Evolutionary conservation across 2,329 filamentous ascomycete genomes (phyloP), one percentile per base, ranked within the genome.

Genomic region (Graphilbum fragrans): DNA sequence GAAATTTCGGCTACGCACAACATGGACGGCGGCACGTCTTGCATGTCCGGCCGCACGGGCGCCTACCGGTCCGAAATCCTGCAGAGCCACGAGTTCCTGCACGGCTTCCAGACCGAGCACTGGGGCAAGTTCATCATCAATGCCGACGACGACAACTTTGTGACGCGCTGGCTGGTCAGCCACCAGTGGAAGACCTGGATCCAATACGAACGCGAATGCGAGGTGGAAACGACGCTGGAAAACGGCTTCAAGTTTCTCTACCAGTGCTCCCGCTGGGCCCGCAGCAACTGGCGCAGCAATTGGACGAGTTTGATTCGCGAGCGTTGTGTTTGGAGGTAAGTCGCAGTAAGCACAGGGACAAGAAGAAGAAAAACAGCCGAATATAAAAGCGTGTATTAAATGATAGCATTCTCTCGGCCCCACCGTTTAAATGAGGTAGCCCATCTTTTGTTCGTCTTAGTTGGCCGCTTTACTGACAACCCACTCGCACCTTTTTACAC

Each of bases 251-350:
- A 88, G 56, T 96, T 94, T 56, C 67, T 96, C 48, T 90, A 86
- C 57, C 90, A 96, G 63, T 96, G 90, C 62, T 77, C 90, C 37
- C 77, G 90, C 37, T 96, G 90, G 90, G 87, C 92, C 35, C 80
- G 90, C 55, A 95, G 88, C 69, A 96, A 96, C 63, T 96, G 90
- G 90, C 75, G 90, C 57, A 94, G 87, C 67, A 96, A 96, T 61
- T 80, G 86, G 62, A 95, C 86, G 40, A 95, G 86, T 60, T 71
- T 95, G 55, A 73, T 90, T 49, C 76, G 77, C 49, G 90, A 95
- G 63, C 70, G 82, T 57, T 75, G 86, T 55, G 85, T 95, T 55
- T 86, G 84, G 78, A 79, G 65, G 88, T 94, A 73, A 80, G 86
- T 78, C 23, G n/a, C n/a, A n/a, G n/a, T n/a, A n/a, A n/a, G n/a